Evolutionary conservation across 2,329 filamentous ascomycete species (phyloP), one percentile per base, ranked within the genome.

Genomic region (Bipolaris zeicola): DNA sequence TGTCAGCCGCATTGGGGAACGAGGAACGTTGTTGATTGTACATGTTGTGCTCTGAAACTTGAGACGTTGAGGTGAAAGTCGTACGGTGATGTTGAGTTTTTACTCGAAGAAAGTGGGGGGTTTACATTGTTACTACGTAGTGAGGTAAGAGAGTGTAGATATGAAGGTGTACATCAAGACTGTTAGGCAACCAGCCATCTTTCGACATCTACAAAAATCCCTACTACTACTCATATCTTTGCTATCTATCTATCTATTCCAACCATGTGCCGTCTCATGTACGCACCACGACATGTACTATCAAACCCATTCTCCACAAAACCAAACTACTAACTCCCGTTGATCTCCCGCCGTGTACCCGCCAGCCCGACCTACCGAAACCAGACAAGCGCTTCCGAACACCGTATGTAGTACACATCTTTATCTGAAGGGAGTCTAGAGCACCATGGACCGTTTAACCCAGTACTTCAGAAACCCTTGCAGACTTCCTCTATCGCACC

Each of bases 311-410:
- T 43, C 18, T 50, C 26, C 20, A 34, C 26, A 8, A 43, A 43
- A 50, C 22, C 28, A 42, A 34, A 45, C 13, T 45, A 33, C 13
- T 37, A 33, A 45, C 33, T 1, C 14, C 37, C 41, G 52, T 50
- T 41, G 52, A 50, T 50, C 45, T 54, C 45, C 52, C 52, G 51
- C 24, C 4, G 38, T 24, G 47, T 36, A 50, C 38, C 34, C 13
- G 16, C 38, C 16, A 13, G 31, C 33, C 45, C 36, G 34, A 16
- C 48, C 52, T 28, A 26, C 38, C 48, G 24, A 28, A 43, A 18
- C 31, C 11, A 43, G 52, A 18, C 36, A 42, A 50, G 45, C 45
- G 52, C 38, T 28, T 50, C 48, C 38, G 52, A 47, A 41, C 18
- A 24, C 22, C 34, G 28, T 46, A 20, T 22, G 38, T 24, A 41